Evolutionary conservation across 78 protist species (phyloP), one percentile per base, ranked within the genome.

Genomic region (Guillardia theta): DNA sequence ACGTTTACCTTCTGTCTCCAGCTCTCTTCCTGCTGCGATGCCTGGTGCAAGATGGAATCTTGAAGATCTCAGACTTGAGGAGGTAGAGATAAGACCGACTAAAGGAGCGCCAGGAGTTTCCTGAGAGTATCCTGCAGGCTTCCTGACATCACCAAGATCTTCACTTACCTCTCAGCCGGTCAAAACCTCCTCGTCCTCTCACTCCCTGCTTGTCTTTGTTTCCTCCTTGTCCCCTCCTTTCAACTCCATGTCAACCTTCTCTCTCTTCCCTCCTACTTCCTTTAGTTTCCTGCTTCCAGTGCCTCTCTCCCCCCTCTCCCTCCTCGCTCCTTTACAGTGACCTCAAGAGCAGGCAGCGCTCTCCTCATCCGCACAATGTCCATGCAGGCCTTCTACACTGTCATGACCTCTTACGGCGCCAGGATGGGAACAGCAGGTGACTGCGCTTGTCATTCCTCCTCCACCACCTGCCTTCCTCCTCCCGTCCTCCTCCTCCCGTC

Each of bases 341-440:
- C 30, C 58, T 50, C 58, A 50, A 50, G 30, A 43, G 83, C 83
- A 2, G 83, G 83, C 4, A 9, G n/a, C 9, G 83, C 83, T 12
- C 83, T 70, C 46, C 83, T 70, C 9, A 33, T 70, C 8, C 6
- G 83, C 41, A 70, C 83, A 1, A 70, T 70, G 83, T 36, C 46
- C 83, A 70, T 70, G 83, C 83, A 70, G 83, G 22, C 45, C 45
- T 70, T 70, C 83, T 70, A 70, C 41, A 70, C 83, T 24, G 36
- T 70, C 41, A 70, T 70, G 83, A 70, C 83, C 36, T 70, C 83
- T 4, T 15, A 15, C 27, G 83, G 83, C 1, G 83, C 83, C 1
- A 36, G 83, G 45, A 70, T 70, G 83, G 83, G 83, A 3, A 70
- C 83, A 43, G 83, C 83, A 53, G 62, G 12, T n/a, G n/a, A n/a